These are phyloP conservation scores for Choanephora cucurbitarum DNA, from an alignment of 371 early-diverging fungal genomes.

Conservation along the genomic window DNA sequence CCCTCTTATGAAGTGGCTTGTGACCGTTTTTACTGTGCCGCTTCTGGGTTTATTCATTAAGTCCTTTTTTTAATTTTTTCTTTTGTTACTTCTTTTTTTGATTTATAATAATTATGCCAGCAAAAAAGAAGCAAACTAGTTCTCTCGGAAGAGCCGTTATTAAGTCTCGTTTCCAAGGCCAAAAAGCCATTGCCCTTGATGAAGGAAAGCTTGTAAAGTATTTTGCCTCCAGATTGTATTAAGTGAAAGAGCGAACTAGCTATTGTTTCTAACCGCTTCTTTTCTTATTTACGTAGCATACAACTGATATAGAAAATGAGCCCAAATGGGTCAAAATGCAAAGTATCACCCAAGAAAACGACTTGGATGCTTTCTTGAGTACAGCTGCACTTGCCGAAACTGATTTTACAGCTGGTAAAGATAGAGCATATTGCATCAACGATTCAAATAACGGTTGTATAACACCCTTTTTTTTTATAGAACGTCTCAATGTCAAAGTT, in stretches of 20 bases:
- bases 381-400: slow-evolving; percentile 96
- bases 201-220: slow-evolving; percentile 63
- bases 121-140: slow-evolving; percentile 42
- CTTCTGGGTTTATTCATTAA: too few relatives aligned
- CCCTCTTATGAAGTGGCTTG: too few relatives aligned
- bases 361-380: slow-evolving; percentile 93
- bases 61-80: neutral
- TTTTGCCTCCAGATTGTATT: neutral
- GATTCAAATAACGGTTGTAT: neutral
- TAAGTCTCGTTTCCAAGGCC: slow-evolving; percentile 86
- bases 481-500: slow-evolving; percentile 86
- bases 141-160: slow-evolving; percentile 92
- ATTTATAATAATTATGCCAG: slow-evolving; percentile 24
- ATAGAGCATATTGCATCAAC: neutral
- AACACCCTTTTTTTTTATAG: slow-evolving; percentile 36
- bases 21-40: too few relatives aligned
- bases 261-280: neutral
- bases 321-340: slow-evolving; percentile 87
- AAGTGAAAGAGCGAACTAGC: neutral
- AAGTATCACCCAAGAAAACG: slow-evolving; percentile 95
- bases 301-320: slow-evolving; percentile 84
- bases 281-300: slow-evolving; percentile 62
- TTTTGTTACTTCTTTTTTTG: neutral
- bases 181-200: slow-evolving; percentile 68
- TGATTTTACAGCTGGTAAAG: slow-evolving; percentile 90